Base-by-base conservation (phyloP, 2,329 filamentous ascomycete genomes). In the Monilinia vaccinii-corymbosi region DNA sequence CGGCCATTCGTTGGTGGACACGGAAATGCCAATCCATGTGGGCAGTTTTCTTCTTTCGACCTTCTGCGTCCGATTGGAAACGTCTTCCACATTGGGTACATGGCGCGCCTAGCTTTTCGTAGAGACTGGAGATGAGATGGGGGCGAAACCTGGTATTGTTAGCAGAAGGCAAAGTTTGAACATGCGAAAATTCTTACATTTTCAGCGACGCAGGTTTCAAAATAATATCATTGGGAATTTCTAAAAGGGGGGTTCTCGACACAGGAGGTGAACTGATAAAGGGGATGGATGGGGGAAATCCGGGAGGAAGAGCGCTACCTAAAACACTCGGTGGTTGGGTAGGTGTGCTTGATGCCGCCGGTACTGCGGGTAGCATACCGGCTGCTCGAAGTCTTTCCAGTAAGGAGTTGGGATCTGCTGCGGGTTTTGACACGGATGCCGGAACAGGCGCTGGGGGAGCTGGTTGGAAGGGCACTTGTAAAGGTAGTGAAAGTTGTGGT, bases 1-100 rank as follows among this genome's bases (percentile, higher is more conserved):
- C 93, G 3, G 86, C 85, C 75, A 95, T 90, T 49, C 91, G 87
- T 69, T 92, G 88, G 70, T 97, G 93, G 28, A 93, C 92, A 60
- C 88, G 86, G 76, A 99, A 99, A 74, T 99, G 94, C 94, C 94
- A 99, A 74, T 99, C 94, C 79, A 99, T 86, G 72, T 99, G 94
- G 3, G 87, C 85, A 28, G 87, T 89, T 76, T 97, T 97, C 77
- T 88, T 89, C 71, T 87, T 86, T 68, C 85, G 88, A 14, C 93
- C 93, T 65, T 89, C 85, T 14, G 86, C 83, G 52, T 89, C 89
- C 5, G 83, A 82, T 58, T 81, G 81, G 73, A 99, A 99, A 2
- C 94, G 86, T 62, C 92, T 84, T 28, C 93, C 94, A 71, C 94
- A 99, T 61, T 93, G 93, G 14, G 87, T 89, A 73, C 94, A 99